phyloP scores from a whole-genome alignment of 805 yeast species.

The Starmerella bombicola region DNA sequence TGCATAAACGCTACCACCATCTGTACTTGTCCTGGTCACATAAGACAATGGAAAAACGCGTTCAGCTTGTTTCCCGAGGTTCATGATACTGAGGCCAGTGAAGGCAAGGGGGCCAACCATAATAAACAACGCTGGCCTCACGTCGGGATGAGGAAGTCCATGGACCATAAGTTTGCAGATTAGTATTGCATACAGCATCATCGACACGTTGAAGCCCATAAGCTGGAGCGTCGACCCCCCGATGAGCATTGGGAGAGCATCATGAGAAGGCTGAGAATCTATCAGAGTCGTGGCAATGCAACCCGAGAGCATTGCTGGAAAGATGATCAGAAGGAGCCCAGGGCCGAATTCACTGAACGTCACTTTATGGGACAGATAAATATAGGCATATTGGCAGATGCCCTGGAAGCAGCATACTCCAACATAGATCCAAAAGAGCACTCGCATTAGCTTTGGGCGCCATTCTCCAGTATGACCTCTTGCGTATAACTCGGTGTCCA shows the following conservation, averaged over 20 bases:
- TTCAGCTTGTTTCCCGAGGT: conserved; percentile 1
- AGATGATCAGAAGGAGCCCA: conserved; percentile 1
- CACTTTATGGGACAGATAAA: neutral
- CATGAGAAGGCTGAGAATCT: neutral
- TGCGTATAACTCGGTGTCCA: conserved; percentile 3
- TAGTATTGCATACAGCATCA: neutral
- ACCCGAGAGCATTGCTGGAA: conserved; percentile 7
- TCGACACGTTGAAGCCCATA: conserved; percentile 3
- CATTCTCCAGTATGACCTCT: neutral
- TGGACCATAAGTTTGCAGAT: neutral
- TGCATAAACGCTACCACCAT: neutral
- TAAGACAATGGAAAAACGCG: neutral
- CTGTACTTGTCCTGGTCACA: neutral
- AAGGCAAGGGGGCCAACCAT: conserved; percentile 8
- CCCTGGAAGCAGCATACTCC: conserved; percentile 1
- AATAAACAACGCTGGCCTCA: conserved; percentile 4
- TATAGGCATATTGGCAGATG: conserved; percentile 1
- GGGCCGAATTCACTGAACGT: neutral
- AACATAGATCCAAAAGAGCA: conserved; percentile 4
- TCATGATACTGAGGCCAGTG: conserved; percentile 1
- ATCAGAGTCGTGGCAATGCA: neutral
- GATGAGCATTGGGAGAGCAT: conserved; percentile 2
- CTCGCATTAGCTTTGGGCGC: neutral
- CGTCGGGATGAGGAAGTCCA: conserved; percentile 1
- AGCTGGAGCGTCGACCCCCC: conserved; percentile 1